These are phyloP conservation scores for Kentomonas sorsogonicus DNA, from an alignment of 208 protist species.

Conservation along the genomic window DNA sequence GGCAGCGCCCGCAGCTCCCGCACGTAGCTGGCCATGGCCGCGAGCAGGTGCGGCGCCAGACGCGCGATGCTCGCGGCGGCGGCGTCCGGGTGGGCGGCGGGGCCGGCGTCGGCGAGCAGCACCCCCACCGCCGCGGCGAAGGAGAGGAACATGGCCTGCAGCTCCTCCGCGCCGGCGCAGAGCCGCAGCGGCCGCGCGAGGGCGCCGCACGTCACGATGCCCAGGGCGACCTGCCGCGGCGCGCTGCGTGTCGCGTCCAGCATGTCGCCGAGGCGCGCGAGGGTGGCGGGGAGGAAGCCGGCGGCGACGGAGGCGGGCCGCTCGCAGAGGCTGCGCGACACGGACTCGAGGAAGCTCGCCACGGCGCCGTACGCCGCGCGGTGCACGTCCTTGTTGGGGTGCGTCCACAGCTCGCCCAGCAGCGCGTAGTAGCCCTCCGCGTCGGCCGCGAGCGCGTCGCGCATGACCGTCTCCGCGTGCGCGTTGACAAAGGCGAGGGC, in stretches of 20 bases:
- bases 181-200: slow-evolving; percentile 23
- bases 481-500: slow-evolving; percentile 37
- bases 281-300: background rate
- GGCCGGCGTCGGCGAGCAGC: background rate
- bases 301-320: background rate
- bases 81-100: background rate
- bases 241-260: slow-evolving; percentile 5
- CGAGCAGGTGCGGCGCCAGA: slow-evolving; percentile 24
- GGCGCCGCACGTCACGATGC: slow-evolving; percentile 23
- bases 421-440: slow-evolving; percentile 16
- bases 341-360: slow-evolving; percentile 26
- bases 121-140: no score
- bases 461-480: slow-evolving; percentile 17
- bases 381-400: slow-evolving; percentile 50
- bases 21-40: slow-evolving; percentile 27
- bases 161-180: slow-evolving; percentile 11
- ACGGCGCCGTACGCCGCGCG: slow-evolving; percentile 32
- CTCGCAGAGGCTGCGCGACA: slow-evolving; percentile 18
- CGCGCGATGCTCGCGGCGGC: background rate
- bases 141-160: slow-evolving; percentile 18
- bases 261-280: slow-evolving; percentile 11
- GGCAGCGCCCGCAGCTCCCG: slow-evolving; percentile 22
- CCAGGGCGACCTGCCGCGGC: slow-evolving; percentile 19
- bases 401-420: slow-evolving; percentile 32
- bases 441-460: slow-evolving; percentile 22